Base-by-base conservation (phyloP, 495 filamentous ascomycete species). In the Niebla homalea region DNA sequence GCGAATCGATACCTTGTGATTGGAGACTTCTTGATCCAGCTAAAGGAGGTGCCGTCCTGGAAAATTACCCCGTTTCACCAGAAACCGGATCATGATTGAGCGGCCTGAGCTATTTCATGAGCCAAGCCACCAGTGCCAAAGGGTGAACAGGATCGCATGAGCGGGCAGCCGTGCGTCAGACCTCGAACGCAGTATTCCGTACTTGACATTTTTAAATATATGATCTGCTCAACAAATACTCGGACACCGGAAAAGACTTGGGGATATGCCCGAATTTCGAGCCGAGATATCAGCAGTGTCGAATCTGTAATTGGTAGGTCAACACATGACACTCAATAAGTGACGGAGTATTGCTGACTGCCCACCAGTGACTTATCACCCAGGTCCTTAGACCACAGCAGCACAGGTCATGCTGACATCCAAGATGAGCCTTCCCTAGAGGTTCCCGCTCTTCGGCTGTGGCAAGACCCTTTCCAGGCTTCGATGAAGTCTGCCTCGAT, bases 1-100 rank as follows among this genome's bases (percentile, higher is more conserved):
- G 3, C 43, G 77, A 87, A 57, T 67, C 74, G 40, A 92, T 97
- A 60, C 71, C 75, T 15, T 94, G 90, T 66, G 69, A 77, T 43
- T 94, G 88, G 87, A 83, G 81, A 62, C 59, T 96, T 52, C 72
- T 97, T 23, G 83, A 90, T 65, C 90, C 87, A 4, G 90, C 90
- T 0, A 77, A 93, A 54, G 82, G 78, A 10, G 90, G 90, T 35
- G 81, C 86, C 0, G 82, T 75, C 18, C 79, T 93, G 18, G 43
- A 21, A 16, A 1, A 16, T 45, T 10, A 26, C 16, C 10, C 16
- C 15, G 39, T 8, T 14, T 19, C 4, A 19, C 5, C 5, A 8
- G 21, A 15, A 41, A 8, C 10, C 10, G 10, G 21, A 19, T 41
- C 39, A 11, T 41, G 39, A 15, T 7, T 41, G 10, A 22, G 6